These are phyloP conservation scores for Acacia melanoxylon DNA, from an alignment of 306 rosid species.

Conservation along the genomic window DNA sequence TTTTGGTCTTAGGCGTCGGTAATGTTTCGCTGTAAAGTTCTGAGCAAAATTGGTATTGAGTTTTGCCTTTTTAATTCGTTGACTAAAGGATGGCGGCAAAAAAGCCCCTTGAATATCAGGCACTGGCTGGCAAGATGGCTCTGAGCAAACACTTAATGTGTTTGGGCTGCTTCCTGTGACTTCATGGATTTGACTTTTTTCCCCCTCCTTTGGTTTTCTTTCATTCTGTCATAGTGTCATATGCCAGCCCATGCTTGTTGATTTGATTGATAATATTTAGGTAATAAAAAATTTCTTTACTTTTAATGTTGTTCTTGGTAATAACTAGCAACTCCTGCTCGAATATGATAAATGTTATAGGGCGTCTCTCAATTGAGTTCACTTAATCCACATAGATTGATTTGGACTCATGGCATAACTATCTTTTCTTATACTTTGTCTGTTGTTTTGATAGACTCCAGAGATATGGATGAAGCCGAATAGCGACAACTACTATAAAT, in stretches of 20 bases:
- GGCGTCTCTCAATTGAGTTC: neutral
- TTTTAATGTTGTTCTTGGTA: neutral
- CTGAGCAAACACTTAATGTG: slow-evolving; percentile 17
- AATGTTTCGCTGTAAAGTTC: neutral
- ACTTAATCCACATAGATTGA: neutral
- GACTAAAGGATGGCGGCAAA: slow-evolving; percentile 7
- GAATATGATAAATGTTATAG: neutral
- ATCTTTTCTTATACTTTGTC: neutral
- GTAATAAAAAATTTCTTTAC: neutral
- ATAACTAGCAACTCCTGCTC: neutral
- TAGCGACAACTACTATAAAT: slow-evolving; percentile 59
- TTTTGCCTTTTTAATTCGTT: neutral
- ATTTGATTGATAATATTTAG: neutral
- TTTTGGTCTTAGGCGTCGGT: neutral
- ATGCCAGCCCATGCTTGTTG: neutral
- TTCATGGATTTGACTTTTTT: neutral
- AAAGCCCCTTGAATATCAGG: slow-evolving; percentile 11
- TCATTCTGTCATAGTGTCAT: neutral
- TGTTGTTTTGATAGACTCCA: slow-evolving; percentile 50
- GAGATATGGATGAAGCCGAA: slow-evolving; percentile 92
- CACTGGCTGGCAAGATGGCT: slow-evolving; percentile 21
- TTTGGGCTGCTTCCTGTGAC: neutral
- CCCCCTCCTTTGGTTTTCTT: neutral
- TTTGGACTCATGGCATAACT: neutral
- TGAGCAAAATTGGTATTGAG: neutral